Evolutionary conservation across 2,329 filamentous ascomycete species (phyloP).

Genomic region (Nothopassalora personata): DNA sequence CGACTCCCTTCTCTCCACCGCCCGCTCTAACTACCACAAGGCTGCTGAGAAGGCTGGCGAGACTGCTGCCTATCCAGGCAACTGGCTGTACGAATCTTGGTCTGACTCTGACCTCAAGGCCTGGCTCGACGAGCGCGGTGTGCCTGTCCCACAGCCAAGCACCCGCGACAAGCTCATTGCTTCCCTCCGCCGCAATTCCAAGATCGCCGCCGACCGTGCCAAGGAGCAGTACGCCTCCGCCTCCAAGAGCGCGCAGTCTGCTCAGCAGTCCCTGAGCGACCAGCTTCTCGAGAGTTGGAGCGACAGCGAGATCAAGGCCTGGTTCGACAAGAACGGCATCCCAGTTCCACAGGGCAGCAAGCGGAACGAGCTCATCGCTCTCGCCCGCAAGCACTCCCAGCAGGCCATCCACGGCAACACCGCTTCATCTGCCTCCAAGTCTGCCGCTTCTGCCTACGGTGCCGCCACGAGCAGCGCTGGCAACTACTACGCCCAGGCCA

Average conservation of each 20-base stretch:
- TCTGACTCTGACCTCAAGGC: slow-evolving; percentile 88
- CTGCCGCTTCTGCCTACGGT: slow-evolving; percentile 37
- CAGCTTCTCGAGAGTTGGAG: slow-evolving; percentile 85
- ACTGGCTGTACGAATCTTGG: slow-evolving; percentile 92
- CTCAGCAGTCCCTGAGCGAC: slow-evolving; percentile 72
- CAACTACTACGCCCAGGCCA: slow-evolving; percentile 72
- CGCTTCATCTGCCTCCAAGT: slow-evolving; percentile 38
- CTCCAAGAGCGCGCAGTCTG: slow-evolving; percentile 50
- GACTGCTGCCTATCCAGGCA: slow-evolving; percentile 77
- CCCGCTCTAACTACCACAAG: slow-evolving; percentile 74
- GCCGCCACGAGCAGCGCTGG: slow-evolving; percentile 53
- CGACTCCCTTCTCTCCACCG: slow-evolving; percentile 71
- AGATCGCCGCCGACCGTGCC: slow-evolving; percentile 41
- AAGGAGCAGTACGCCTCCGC: slow-evolving; percentile 60
- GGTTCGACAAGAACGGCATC: slow-evolving; percentile 85
- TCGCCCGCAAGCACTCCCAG: slow-evolving; percentile 82
- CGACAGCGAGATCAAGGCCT: slow-evolving; percentile 84
- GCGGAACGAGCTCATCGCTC: slow-evolving; percentile 79
- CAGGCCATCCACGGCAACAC: slow-evolving; percentile 58
- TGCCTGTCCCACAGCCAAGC: slow-evolving; percentile 77
- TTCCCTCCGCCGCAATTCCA: slow-evolving; percentile 82
- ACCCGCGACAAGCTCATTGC: slow-evolving; percentile 85
- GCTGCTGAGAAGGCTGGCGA: slow-evolving; percentile 71
- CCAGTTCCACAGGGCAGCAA: slow-evolving; percentile 87
- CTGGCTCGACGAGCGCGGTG: slow-evolving; percentile 84